Conservation (phyloP, 2,329 filamentous ascomycete genomes). For the Claviceps citrina region DNA sequence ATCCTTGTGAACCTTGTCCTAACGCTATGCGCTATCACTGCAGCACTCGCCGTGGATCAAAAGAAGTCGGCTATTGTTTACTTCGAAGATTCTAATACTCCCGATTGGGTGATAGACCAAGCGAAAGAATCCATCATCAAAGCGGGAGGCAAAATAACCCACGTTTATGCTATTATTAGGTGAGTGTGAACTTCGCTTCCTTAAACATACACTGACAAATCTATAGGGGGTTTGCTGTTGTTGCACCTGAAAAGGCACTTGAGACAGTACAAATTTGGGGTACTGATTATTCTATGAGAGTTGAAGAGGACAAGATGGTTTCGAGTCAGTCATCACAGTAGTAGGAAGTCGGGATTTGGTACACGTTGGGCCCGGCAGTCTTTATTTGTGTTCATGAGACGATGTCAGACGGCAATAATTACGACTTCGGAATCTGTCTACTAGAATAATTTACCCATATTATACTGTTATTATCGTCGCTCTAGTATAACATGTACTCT, state of each 20-base stretch:
- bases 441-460: background rate
- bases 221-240: conserved; percentile 59
- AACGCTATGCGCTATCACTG: conserved; percentile 41
- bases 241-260: conserved; percentile 53
- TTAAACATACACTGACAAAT: conserved; percentile 12
- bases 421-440: background rate
- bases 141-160: conserved; percentile 63
- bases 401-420: background rate
- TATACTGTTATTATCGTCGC: background rate
- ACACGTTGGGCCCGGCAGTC: no score
- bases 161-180: conserved; percentile 56
- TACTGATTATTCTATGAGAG: conserved; percentile 27
- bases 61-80: conserved; percentile 65
- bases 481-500: no score
- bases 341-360: no score
- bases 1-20: conserved; percentile 36
- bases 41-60: conserved; percentile 45
- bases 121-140: conserved; percentile 57
- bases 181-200: conserved; percentile 25
- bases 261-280: conserved; percentile 50
- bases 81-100: conserved; percentile 51
- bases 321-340: conserved; percentile 17
- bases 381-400: background rate
- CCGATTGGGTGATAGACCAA: conserved; percentile 49
- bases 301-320: conserved; percentile 67